A percentile compares a stretch with the other conserved stretches of the same genome.
Conservation (phyloP, 129 eudicot genomes). For the Pittosporum tobira region DNA sequence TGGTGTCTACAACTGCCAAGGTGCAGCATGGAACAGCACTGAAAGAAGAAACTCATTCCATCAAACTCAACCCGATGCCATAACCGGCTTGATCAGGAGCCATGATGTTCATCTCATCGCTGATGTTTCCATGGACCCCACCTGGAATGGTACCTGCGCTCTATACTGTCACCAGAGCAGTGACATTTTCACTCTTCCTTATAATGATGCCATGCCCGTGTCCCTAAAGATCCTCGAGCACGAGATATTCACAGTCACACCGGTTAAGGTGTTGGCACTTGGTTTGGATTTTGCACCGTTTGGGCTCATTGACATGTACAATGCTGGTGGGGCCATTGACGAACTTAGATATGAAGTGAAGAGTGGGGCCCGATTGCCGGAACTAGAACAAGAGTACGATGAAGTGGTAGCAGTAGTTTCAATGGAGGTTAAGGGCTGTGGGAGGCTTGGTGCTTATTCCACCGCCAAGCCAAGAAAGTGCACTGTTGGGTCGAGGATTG, state of each 20-base stretch:
- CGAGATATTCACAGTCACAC: conserved; percentile 49
- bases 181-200: conserved; percentile 36
- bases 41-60: conserved; percentile 65
- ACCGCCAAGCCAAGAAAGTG: conserved; percentile 48
- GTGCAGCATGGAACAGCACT: conserved; percentile 77
- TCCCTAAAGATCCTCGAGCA: conserved; percentile 64
- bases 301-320: conserved; percentile 72
- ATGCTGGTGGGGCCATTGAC: conserved; percentile 69
- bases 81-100: conserved; percentile 43
- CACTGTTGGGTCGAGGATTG: conserved; percentile 27
- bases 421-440: conserved; percentile 64
- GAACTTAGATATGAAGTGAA: conserved; percentile 36
- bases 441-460: conserved; percentile 61
- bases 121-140: conserved; percentile 47
- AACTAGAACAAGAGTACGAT: too few relatives aligned
- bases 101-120: conserved; percentile 53
- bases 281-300: conserved; percentile 59
- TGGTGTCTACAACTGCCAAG: conserved; percentile 96
- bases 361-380: conserved; percentile 9
- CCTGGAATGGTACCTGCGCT: conserved; percentile 65
- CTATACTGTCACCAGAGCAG: conserved; percentile 43
- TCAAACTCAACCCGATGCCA: conserved; percentile 28
- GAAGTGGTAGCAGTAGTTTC: conserved; percentile 24
- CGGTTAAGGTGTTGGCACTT: conserved; percentile 39
- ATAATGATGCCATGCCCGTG: conserved; percentile 36